phyloP scores from a whole-genome alignment of 768 basidiomycete species.

The Serendipita vermifera region DNA sequence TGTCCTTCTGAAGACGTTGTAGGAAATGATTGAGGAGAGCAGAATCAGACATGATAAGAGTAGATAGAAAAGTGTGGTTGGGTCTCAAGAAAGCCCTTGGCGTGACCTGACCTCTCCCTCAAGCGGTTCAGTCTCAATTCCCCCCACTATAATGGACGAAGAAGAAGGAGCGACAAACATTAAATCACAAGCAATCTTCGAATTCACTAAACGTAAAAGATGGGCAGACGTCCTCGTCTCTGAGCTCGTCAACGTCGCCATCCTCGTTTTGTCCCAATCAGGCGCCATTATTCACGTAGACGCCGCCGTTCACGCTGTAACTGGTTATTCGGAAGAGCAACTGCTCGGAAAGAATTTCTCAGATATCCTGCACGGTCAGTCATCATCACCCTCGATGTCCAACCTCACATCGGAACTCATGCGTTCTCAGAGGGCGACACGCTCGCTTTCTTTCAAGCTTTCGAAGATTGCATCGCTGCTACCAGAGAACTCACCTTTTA shows the following conservation, averaged over 20 bases:
- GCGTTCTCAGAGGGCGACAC: slow-evolving; percentile 41
- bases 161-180: not conserved
- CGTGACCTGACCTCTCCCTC: not conserved
- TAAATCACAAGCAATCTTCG: slow-evolving; percentile 31
- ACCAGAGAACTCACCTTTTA: slow-evolving; percentile 34
- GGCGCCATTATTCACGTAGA: slow-evolving; percentile 59
- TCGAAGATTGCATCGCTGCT: slow-evolving; percentile 34
- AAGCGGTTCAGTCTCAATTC: not conserved
- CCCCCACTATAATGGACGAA: slow-evolving; percentile 5
- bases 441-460: slow-evolving; percentile 31
- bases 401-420: not conserved
- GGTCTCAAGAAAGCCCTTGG: not conserved
- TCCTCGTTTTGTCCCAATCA: slow-evolving; percentile 51
- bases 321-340: slow-evolving; percentile 67
- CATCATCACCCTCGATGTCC: not conserved
- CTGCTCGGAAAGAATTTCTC: slow-evolving; percentile 53
- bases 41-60: not conserved
- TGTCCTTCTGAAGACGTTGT: not conserved
- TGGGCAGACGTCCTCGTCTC: slow-evolving; percentile 73
- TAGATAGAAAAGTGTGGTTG: not conserved
- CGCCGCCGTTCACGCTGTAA: slow-evolving; percentile 50
- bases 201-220: slow-evolving; percentile 76
- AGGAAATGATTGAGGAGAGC: slow-evolving; percentile 4
- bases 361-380: slow-evolving; percentile 53
- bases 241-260: slow-evolving; percentile 61